phyloP scores from a whole-genome alignment of 352 stramenopile species.

The Globisporangium canariense region DNA sequence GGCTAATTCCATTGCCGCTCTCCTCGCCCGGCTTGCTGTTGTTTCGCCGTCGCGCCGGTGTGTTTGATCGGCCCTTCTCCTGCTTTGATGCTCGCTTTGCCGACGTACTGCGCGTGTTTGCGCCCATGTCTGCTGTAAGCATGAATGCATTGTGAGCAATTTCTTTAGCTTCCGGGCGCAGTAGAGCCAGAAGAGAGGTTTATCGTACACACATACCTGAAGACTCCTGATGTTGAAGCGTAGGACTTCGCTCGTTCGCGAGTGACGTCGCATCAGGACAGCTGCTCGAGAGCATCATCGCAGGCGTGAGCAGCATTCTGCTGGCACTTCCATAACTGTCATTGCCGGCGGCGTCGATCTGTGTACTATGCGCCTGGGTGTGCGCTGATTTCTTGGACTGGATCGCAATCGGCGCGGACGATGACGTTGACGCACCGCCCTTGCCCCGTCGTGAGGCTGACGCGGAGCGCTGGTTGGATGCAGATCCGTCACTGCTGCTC shows the following conservation, averaged over 20 bases:
- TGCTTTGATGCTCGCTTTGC: constrained; percentile 46
- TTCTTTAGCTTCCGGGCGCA: background rate
- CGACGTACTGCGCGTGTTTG: constrained; percentile 37
- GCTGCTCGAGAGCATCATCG: constrained; percentile 76
- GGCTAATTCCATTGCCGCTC: constrained; percentile 1
- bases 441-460: constrained; percentile 11
- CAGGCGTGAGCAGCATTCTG: constrained; percentile 57
- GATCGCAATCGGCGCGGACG: constrained; percentile 29
- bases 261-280: constrained; percentile 35
- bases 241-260: constrained; percentile 5
- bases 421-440: background rate
- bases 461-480: constrained; percentile 7
- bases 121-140: background rate
- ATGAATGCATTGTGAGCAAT: background rate
- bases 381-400: constrained; percentile 12
- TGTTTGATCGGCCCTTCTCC: constrained; percentile 38
- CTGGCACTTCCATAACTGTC: constrained; percentile 23
- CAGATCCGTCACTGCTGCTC: constrained; percentile 7
- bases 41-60: constrained; percentile 33
- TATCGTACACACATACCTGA: background rate
- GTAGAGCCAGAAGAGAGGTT: background rate
- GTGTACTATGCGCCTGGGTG: constrained; percentile 1
- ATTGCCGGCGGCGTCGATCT: constrained; percentile 9
- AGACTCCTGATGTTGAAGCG: constrained; percentile 2
- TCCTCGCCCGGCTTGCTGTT: constrained; percentile 28